Percentiles rank a stretch among this genome's conserved stretches.
Evolutionary conservation across 306 rosid species (phyloP).

Genomic region (Carpinus viminea): DNA sequence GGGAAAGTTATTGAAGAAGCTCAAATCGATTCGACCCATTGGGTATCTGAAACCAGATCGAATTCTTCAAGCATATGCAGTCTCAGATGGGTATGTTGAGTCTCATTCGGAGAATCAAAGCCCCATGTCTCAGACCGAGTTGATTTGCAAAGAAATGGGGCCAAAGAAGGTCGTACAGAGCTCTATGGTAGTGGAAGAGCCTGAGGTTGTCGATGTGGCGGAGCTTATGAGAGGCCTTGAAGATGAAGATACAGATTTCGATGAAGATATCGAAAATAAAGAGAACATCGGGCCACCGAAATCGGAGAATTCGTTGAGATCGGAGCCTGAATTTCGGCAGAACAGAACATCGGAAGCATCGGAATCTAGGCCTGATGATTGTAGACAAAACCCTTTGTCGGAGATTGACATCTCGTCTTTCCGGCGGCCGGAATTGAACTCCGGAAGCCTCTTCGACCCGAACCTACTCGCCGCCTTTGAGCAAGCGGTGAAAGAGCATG

Average conservation of each 20-base stretch:
- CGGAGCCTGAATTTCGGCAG: constrained; percentile 28
- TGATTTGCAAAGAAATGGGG: constrained; percentile 40
- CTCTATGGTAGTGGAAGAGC: constrained; percentile 25
- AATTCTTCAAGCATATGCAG: constrained; percentile 60
- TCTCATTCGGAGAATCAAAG: constrained; percentile 34
- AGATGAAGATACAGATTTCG: constrained; percentile 39
- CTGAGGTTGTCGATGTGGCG: constrained; percentile 43
- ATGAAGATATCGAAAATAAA: constrained; percentile 47
- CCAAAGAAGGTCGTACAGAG: constrained; percentile 26
- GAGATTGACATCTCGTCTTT: constrained; percentile 54
- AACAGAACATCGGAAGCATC: constrained; percentile 30
- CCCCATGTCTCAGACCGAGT: constrained; percentile 21
- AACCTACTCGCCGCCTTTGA: constrained; percentile 66
- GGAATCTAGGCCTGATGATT: constrained; percentile 2
- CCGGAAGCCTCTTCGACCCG: constrained; percentile 82
- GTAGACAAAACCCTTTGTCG: constrained; percentile 26
- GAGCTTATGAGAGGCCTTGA: constrained; percentile 60
- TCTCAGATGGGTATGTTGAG: constrained; percentile 55
- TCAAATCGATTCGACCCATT: constrained; percentile 68
- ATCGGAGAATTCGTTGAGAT: constrained; percentile 14
- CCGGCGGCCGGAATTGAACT: constrained; percentile 72
- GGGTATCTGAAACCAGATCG: constrained; percentile 62
- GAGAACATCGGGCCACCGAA: constrained; percentile 57
- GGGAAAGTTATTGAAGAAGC: constrained; percentile 74
- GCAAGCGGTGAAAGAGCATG: constrained; percentile 54